Conservation (phyloP, 2,329 filamentous ascomycete genomes). For the Arthrobotrys entomopaga region DNA sequence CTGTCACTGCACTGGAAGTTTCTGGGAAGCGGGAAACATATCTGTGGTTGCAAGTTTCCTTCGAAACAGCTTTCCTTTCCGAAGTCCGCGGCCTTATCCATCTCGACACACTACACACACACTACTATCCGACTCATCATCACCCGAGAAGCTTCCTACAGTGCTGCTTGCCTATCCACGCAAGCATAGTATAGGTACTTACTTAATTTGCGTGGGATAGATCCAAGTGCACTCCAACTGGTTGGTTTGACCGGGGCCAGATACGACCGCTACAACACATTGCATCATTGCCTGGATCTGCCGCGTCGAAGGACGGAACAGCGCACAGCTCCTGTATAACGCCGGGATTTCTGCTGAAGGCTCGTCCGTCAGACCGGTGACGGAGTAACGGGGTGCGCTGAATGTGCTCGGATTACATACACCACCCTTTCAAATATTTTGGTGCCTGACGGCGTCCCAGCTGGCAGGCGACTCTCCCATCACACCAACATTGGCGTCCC, state of each 20-base stretch:
- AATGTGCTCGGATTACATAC: background rate
- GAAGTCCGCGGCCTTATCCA: slow-evolving; percentile 22
- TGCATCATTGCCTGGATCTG: slow-evolving; percentile 26
- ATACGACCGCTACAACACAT: slow-evolving; percentile 47
- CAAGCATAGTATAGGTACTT: no score
- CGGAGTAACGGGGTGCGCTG: slow-evolving; percentile 2
- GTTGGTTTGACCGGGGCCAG: background rate
- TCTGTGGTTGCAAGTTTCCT: slow-evolving; percentile 19
- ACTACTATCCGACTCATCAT: no score
- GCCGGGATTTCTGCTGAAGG: background rate
- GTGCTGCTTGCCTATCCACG: no score
- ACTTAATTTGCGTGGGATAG: no score
- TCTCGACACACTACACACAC: slow-evolving; percentile 1
- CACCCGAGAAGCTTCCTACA: no score
- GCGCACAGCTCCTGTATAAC: slow-evolving; percentile 4
- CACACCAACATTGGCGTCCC: slow-evolving; percentile 45
- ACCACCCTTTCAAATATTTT: slow-evolving; percentile 10
- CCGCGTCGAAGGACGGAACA: background rate
- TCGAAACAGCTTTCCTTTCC: background rate
- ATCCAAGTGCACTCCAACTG: background rate
- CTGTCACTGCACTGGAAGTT: no score
- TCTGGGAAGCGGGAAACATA: slow-evolving; percentile 13
- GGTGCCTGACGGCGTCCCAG: slow-evolving; percentile 7
- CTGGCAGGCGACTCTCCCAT: slow-evolving; percentile 11
- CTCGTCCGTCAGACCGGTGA: slow-evolving; percentile 8